Evolutionary conservation across 768 basidiomycete genomes (phyloP), one percentile per base, ranked within the genome.

Genomic region (Collybia nuda): DNA sequence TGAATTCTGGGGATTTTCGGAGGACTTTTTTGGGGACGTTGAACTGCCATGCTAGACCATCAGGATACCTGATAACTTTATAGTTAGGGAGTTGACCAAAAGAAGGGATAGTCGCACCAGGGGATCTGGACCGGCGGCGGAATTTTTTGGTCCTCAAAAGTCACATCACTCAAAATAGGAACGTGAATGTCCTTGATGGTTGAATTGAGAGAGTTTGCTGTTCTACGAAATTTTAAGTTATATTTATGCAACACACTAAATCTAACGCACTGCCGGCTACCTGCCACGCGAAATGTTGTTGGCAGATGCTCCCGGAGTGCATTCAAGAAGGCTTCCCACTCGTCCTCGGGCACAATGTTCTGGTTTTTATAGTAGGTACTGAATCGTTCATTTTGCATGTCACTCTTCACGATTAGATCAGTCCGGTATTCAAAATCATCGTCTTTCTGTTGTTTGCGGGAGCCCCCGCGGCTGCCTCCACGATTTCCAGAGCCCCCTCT

Each of bases 21-120:
- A 99, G 72, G 1, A 89, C 84, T 47, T 86, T 84, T 66, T 98
- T 98, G 7, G 90, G 80, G 1, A 96, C 88, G 57, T 94, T 91
- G 65, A 98, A 84, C 59, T 97, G 93, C 97, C 97, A 99, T 8
- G 91, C 97, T 11, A 97, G 78, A n/a, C 86, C 86, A 9, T 88
- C 88, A 9, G 96, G 94, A 69, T 97, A 98, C 93, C 93, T 93
- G 47, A 15, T n/a, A 24, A 36, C 51, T 42, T 23, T 43, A 60
- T 48, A 50, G 50, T 23, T 44, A 41, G 19, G 48, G 38, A 44
- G 32, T 47, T 15, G 50, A 12, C 22, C 37, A 32, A 29, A 5
- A 38, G 29, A 36, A 37, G 14, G 53, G 51, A 48, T 15, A 35
- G 15, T 45, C 73, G 53, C 58, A 93, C 97, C 97, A 99, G 8